Percentiles rank a stretch among this genome's conserved stretches.
Conservation (phyloP, 495 filamentous ascomycete genomes). For the Podospora tetraspora region DNA sequence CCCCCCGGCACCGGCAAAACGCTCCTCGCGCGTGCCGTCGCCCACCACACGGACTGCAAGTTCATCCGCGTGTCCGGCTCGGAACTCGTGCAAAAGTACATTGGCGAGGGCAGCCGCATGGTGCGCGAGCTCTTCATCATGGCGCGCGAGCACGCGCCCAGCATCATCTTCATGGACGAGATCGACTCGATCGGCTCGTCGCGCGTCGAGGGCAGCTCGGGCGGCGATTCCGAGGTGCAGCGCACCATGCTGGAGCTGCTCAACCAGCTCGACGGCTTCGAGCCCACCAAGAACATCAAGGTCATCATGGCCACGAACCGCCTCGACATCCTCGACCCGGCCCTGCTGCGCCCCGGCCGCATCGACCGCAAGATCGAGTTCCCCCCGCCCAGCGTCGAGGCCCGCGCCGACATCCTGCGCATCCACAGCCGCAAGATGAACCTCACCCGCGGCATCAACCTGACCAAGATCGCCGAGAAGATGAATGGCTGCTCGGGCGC, state of each 20-base stretch:
- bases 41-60: slow-evolving; percentile 96
- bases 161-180: slow-evolving; percentile 99
- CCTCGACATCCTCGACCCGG: slow-evolving; percentile 93
- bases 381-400: slow-evolving; percentile 94
- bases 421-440: slow-evolving; percentile 99
- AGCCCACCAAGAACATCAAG: slow-evolving; percentile 99
- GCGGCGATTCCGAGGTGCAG: slow-evolving; percentile 98
- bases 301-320: slow-evolving; percentile 99
- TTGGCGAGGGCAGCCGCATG: slow-evolving; percentile 97
- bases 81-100: slow-evolving; percentile 98
- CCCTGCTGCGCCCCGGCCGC: slow-evolving; percentile 84
- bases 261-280: slow-evolving; percentile 98
- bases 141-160: slow-evolving; percentile 97
- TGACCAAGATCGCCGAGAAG: slow-evolving; percentile 98
- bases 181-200: slow-evolving; percentile 98
- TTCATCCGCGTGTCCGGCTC: slow-evolving; percentile 97
- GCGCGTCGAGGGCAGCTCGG: slow-evolving; percentile 89
- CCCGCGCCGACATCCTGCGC: slow-evolving; percentile 92
- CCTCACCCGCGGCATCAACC: slow-evolving; percentile 92
- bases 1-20: slow-evolving; percentile 98
- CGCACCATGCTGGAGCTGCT: slow-evolving; percentile 98
- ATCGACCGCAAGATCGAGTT: slow-evolving; percentile 99
- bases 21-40: slow-evolving; percentile 87
- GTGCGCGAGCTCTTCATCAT: slow-evolving; percentile 98
- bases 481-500: slow-evolving; percentile 99